These are phyloP conservation scores for Colletotrichum endophyticum DNA, from an alignment of 2,329 filamentous ascomycete genomes.

Conservation along the genomic window DNA sequence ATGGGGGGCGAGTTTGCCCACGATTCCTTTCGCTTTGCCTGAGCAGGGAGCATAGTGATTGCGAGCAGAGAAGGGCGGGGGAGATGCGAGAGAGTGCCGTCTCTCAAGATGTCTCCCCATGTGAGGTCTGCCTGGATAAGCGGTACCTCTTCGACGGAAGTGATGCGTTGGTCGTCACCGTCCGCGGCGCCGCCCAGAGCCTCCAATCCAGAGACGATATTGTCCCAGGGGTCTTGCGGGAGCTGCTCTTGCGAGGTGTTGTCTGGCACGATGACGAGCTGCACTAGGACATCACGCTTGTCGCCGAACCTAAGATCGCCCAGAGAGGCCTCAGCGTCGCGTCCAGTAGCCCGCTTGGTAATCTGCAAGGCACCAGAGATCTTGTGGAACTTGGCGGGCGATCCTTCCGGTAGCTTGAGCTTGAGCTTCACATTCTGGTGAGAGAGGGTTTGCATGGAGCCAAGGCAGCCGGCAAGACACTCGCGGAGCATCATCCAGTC, in stretches of 20 bases:
- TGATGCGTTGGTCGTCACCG: constrained; percentile 79
- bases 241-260: constrained; percentile 81
- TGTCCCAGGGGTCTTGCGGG: constrained; percentile 96
- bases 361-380: constrained; percentile 96
- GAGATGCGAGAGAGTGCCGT: constrained; percentile 84
- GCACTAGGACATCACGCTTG: constrained; percentile 91
- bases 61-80: constrained; percentile 89
- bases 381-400: constrained; percentile 97
- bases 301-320: constrained; percentile 95
- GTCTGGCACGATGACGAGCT: constrained; percentile 90
- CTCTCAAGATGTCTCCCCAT: constrained; percentile 91
- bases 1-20: constrained; percentile 78
- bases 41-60: constrained; percentile 89
- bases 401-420: constrained; percentile 91
- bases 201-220: constrained; percentile 92
- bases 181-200: constrained; percentile 89
- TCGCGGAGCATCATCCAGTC: constrained; percentile 99
- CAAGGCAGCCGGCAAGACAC: constrained; percentile 91
- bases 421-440: constrained; percentile 98
- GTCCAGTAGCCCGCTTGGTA: constrained; percentile 92
- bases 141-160: constrained; percentile 93
- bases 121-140: constrained; percentile 93
- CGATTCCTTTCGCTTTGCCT: constrained; percentile 66
- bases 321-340: constrained; percentile 89
- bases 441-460: constrained; percentile 90